These are phyloP conservation scores for Aegle marmelos DNA, from an alignment of 345 rosid species.

Conservation along the genomic window DNA sequence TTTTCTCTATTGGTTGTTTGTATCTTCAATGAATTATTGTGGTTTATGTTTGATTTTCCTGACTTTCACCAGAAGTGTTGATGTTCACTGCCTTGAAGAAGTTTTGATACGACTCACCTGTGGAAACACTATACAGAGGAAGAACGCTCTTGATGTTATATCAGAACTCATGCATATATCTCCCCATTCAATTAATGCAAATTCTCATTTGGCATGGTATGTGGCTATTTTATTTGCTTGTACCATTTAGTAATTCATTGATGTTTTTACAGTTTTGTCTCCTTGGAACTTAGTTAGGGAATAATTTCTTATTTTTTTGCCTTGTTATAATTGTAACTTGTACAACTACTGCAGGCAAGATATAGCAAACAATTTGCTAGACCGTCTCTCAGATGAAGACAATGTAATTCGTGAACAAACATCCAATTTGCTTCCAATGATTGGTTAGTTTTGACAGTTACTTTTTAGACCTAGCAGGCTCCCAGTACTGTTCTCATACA, in stretches of 20 bases:
- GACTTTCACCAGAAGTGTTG: constrained; percentile 48
- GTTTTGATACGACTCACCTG: constrained; percentile 65
- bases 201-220: constrained; percentile 63
- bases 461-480: background rate
- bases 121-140: constrained; percentile 57
- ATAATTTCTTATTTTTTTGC: constrained; percentile 12
- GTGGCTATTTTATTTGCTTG: constrained; percentile 9
- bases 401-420: constrained; percentile 45
- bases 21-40: background rate
- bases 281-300: background rate
- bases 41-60: constrained; percentile 22
- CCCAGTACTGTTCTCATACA: background rate
- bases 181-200: constrained; percentile 32
- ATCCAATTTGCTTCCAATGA: constrained; percentile 51
- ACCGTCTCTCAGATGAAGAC: constrained; percentile 61
- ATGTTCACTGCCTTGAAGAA: constrained; percentile 59
- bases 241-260: constrained; percentile 11
- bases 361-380: constrained; percentile 55
- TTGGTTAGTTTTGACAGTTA: constrained; percentile 45
- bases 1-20: background rate
- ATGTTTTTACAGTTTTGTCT: constrained; percentile 7
- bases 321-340: constrained; percentile 10
- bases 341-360: constrained; percentile 55
- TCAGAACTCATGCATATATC: constrained; percentile 52
- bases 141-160: constrained; percentile 77